Base-by-base conservation (phyloP, 805 yeast genomes). In the Lachancea lanzarotensis region DNA sequence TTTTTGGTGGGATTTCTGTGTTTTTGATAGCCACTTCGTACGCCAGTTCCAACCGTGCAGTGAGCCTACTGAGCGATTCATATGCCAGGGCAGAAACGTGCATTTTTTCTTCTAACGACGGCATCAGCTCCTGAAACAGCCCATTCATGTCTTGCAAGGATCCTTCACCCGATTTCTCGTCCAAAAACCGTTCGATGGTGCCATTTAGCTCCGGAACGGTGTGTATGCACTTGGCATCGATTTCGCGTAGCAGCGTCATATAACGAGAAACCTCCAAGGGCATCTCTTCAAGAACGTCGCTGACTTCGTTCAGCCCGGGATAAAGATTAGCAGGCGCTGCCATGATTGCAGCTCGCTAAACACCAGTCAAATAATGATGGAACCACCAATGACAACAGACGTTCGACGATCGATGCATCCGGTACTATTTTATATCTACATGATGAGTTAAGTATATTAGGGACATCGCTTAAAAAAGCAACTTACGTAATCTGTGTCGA, bases 101-200 rank as follows among this genome's bases (percentile, higher is more conserved):
- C 95, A 93, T 88, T 66, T 93, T 93, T 62, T 93, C 97, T 61
- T 91, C 98, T 45, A 91, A 67, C 49, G 96, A 86, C 0, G 98
- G 97, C 70, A 91, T 79, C 45, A 91, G 72, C 46, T 86, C 95
- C 50, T 72, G 70, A 16, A 79, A 69, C 29, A 71, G 52, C 13
- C 54, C 53, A 27, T 74, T 70, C 26, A 78, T 70, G 62, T 66
- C 19, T 59, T 39, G 50, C 62, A 59, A 27, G 55, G 47, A 44
- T 55, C 43, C 45, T 61, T 62, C 13, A 65, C 56, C 37, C 54
- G 60, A 17, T 55, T 42, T 40, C 17, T 20, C 22, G 43, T 48
- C 22, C 41, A 56, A 41, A 44, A 63, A 60, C 9, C 34, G 43
- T 57, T 54, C 54, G 3, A 63, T 65, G 44, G 56, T 56, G 18